Evolutionary conservation across 768 basidiomycete genomes (phyloP).

Genomic region (Boletus bicolor): DNA sequence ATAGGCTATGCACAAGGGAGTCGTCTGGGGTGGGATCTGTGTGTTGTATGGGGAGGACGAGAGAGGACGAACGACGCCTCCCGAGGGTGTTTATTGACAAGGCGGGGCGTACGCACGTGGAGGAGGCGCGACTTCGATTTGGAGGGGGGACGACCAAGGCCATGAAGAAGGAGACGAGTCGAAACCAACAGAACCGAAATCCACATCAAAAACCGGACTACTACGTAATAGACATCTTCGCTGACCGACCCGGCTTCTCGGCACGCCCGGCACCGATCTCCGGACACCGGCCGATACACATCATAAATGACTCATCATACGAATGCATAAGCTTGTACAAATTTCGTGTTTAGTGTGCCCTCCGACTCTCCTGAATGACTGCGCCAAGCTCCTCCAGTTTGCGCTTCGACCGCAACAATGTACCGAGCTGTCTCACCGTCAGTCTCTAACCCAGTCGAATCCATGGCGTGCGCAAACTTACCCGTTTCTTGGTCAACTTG

Average conservation of each 20-base stretch:
- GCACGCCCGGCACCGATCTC: conserved; percentile 3
- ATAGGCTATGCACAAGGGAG: neutral
- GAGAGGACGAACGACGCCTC: conserved; percentile 51
- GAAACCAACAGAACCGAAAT: neutral
- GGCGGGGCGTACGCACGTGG: conserved; percentile 53
- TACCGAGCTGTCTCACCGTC: conserved; percentile 68
- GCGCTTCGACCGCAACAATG: conserved; percentile 96
- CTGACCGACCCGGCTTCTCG: conserved; percentile 18
- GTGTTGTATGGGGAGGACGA: conserved; percentile 35
- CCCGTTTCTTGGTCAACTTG: conserved; percentile 99
- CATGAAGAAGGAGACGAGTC: conserved; percentile 14
- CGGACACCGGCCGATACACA: neutral
- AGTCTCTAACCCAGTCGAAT: neutral
- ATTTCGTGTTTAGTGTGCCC: conserved; percentile 45
- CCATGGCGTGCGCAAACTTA: conserved; percentile 40
- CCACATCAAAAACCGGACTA: conserved; percentile 21
- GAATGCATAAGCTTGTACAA: neutral
- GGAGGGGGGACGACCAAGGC: conserved; percentile 39
- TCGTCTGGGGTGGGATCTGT: conserved; percentile 8
- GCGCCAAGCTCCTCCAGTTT: conserved; percentile 94
- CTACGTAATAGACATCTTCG: conserved; percentile 18
- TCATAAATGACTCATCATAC: conserved; percentile 10
- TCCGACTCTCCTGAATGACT: conserved; percentile 92
- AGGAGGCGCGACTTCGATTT: conserved; percentile 55
- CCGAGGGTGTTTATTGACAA: conserved; percentile 53